These are phyloP conservation scores for Neurospora africana DNA, from an alignment of 495 filamentous ascomycete genomes.

Conservation along the genomic window DNA sequence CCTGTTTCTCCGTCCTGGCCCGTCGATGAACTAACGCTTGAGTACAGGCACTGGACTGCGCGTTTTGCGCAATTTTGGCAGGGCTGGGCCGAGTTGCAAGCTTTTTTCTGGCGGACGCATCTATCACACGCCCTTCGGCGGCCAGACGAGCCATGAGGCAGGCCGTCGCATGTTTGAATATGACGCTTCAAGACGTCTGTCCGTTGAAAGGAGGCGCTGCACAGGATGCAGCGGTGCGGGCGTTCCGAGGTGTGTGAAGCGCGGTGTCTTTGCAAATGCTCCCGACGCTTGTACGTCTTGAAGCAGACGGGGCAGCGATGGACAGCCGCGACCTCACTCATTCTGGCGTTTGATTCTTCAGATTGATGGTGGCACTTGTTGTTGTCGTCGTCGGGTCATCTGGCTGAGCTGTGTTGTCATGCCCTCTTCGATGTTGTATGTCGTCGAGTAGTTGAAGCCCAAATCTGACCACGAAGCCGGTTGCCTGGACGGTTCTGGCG, in stretches of 20 bases:
- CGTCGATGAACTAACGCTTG: background rate
- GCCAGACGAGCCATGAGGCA: constrained; percentile 5
- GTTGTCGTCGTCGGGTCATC: background rate
- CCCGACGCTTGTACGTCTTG: constrained; percentile 25
- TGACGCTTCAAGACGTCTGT: constrained; percentile 24
- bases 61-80: constrained; percentile 21
- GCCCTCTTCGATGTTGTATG: background rate
- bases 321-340: background rate
- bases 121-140: constrained; percentile 22
- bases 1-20: background rate
- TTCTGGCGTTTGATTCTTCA: background rate
- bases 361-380: background rate
- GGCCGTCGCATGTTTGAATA: constrained; percentile 21
- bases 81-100: constrained; percentile 20
- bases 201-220: constrained; percentile 21
- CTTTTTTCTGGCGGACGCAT: constrained; percentile 25
- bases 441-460: background rate
- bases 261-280: constrained; percentile 22
- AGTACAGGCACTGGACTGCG: constrained; percentile 15
- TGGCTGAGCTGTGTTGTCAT: background rate
- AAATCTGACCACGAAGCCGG: background rate
- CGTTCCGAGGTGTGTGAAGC: constrained; percentile 18
- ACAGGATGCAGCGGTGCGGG: constrained; percentile 20
- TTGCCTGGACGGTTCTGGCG: background rate
- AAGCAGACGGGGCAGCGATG: constrained; percentile 22